Conservation (phyloP, 495 filamentous ascomycete species). For the Penicillium herquei region DNA sequence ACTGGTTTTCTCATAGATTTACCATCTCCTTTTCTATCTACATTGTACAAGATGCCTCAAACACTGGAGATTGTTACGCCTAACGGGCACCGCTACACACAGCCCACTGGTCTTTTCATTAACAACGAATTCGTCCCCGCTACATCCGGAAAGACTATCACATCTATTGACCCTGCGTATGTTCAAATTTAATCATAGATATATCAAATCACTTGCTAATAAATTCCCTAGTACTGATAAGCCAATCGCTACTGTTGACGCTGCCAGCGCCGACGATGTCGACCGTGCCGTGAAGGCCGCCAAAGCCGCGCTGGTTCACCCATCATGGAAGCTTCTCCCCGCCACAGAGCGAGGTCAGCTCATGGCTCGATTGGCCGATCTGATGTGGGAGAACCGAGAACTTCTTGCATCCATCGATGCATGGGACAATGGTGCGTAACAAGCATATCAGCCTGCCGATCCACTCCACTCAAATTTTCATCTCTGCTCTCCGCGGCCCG, state of each 20-base stretch:
- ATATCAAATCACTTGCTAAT: conserved; percentile 27
- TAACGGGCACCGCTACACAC: conserved; percentile 78
- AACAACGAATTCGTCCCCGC: conserved; percentile 88
- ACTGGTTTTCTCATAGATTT: neutral
- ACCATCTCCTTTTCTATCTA: neutral
- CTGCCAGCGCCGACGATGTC: conserved; percentile 76
- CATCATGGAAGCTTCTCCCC: conserved; percentile 74
- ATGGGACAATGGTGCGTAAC: conserved; percentile 75
- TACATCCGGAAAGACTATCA: conserved; percentile 68
- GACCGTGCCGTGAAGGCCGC: conserved; percentile 82
- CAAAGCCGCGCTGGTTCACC: conserved; percentile 71
- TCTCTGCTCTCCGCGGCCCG: neutral
- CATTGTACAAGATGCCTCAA: neutral
- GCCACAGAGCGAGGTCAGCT: conserved; percentile 72
- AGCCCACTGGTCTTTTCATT: conserved; percentile 87
- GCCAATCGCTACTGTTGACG: conserved; percentile 77
- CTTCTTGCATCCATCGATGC: conserved; percentile 86
- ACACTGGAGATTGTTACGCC: conserved; percentile 76
- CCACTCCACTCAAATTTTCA: neutral
- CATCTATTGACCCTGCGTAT: conserved; percentile 68
- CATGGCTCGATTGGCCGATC: conserved; percentile 70
- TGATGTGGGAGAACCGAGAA: conserved; percentile 68
- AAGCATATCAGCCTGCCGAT: neutral
- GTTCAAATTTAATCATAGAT: conserved; percentile 3
- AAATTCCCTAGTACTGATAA: conserved; percentile 74